Evolutionary conservation across 2,329 filamentous ascomycete genomes (phyloP), one percentile per base, ranked within the genome.

Genomic region (Coniochaeta sp.): DNA sequence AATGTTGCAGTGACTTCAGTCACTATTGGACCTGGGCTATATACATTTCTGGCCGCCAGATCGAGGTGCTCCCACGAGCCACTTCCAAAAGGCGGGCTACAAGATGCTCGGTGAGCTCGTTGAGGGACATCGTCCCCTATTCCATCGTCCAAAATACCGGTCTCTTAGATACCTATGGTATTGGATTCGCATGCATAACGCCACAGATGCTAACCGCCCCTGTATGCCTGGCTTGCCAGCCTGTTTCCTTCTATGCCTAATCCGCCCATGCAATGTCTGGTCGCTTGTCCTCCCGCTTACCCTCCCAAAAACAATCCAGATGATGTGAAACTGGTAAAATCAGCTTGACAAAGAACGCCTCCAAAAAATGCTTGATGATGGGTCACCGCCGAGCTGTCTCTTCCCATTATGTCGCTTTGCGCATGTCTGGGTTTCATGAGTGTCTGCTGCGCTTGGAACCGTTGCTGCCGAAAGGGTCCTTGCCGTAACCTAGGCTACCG

Each of bases 401-500:
- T 52, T 52, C 47, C 16, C 26, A 31, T n/a, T n/a, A 47, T 26
- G 43, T 12, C 24, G 47, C 47, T 3, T 26, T 52, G 11, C 6
- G 8, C 17, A 31, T n/a, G 7, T 17, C 14, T 4, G 17, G 14
- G 3, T 52, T 22, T 74, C 64, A 81, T 58, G 70, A 69, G 61
- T 85, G 81, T 58, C 82, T 76, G 59, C 73, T 77, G 61, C 83
- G 74, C 70, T 86, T 86, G 16, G 71, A 71, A 47, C 75, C 73
- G 38, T 73, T 75, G 16, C 73, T 75, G 16, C 79, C 77, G 64
- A 81, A 81, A 36, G 78, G 71, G 62, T 90, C 88, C 68, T 88
- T 88, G 60, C 67, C 83, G 62, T 82, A 79, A 34, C 81, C 81
- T 58, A 89, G 71, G 64, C 84, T 85, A 59, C 85, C 84, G 8